Evolutionary conservation across 176 grass and related monocot species (phyloP).

Genomic region (Stipa capillata): DNA sequence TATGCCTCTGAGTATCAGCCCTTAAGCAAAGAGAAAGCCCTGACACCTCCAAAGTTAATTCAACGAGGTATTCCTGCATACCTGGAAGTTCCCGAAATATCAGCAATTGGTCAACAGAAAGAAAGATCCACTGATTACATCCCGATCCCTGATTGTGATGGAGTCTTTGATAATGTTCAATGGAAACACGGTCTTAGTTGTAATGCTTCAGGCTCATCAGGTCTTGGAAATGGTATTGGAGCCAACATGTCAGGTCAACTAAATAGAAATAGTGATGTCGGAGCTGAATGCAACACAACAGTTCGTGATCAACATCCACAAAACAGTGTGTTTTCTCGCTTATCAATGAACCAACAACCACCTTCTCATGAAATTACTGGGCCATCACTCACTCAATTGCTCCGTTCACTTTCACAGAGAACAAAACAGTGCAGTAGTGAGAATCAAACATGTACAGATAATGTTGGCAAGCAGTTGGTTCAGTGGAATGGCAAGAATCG

Average conservation of each 20-base stretch:
- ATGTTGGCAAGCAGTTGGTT: no score
- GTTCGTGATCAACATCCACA: neutral
- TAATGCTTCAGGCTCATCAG: conserved; percentile 6
- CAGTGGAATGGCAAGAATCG: neutral
- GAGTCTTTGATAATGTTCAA: neutral
- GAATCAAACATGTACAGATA: neutral
- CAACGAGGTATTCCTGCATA: conserved; percentile 5
- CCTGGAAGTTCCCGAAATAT: neutral
- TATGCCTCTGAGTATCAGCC: conserved; percentile 2
- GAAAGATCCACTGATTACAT: conserved; percentile 18
- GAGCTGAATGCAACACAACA: conserved; percentile 9
- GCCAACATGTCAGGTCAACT: neutral
- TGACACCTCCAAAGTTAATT: neutral
- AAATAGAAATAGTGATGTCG: neutral
- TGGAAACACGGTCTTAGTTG: neutral
- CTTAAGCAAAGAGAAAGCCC: neutral
- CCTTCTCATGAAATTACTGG: neutral
- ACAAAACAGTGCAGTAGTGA: conserved; percentile 4
- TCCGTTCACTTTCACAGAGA: conserved; percentile 33
- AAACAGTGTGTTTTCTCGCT: conserved; percentile 46
- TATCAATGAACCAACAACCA: conserved; percentile 23
- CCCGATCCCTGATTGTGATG: neutral
- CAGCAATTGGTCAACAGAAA: conserved; percentile 2
- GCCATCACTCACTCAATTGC: conserved; percentile 29
- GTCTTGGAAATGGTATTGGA: conserved; percentile 12